phyloP scores from a whole-genome alignment of 129 eudicot species.

The Pseudognaphalium luteoalbum region DNA sequence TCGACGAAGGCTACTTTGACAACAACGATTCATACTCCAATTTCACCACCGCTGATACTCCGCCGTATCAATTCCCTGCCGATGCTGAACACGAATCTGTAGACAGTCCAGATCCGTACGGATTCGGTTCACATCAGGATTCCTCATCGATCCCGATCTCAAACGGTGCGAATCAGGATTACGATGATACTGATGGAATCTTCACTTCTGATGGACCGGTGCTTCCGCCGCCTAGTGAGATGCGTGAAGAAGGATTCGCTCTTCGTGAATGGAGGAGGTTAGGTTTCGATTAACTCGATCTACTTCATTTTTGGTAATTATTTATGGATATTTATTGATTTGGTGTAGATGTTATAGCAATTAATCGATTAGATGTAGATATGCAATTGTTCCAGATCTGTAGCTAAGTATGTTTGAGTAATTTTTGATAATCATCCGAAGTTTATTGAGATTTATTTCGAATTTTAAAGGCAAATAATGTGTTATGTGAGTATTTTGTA shows the following conservation, averaged over 20 bases:
- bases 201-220: constrained; percentile 86
- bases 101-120: constrained; percentile 72
- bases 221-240: constrained; percentile 84
- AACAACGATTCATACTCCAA: constrained; percentile 36
- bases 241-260: constrained; percentile 84
- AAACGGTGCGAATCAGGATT: constrained; percentile 67
- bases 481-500: neutral
- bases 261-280: constrained; percentile 98
- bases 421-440: neutral
- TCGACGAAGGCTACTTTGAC: constrained; percentile 53
- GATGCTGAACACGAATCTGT: constrained; percentile 40
- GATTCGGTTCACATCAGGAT: constrained; percentile 36
- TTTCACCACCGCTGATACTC: constrained; percentile 51
- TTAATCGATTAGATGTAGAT: neutral
- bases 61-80: constrained; percentile 36
- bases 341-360: constrained; percentile 4
- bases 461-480: neutral
- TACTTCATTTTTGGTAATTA: neutral
- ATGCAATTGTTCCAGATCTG: constrained; percentile 14
- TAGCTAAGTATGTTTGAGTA: constrained; percentile 8
- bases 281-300: constrained; percentile 29
- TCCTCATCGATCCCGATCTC: constrained; percentile 58
- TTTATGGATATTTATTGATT: neutral
- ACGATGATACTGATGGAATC: constrained; percentile 58
- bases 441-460: neutral